Percentiles rank a stretch among this genome's conserved stretches.
Evolutionary conservation across 2,329 filamentous ascomycete genomes (phyloP).

Genomic region (Torrubiella hemipterigena): DNA sequence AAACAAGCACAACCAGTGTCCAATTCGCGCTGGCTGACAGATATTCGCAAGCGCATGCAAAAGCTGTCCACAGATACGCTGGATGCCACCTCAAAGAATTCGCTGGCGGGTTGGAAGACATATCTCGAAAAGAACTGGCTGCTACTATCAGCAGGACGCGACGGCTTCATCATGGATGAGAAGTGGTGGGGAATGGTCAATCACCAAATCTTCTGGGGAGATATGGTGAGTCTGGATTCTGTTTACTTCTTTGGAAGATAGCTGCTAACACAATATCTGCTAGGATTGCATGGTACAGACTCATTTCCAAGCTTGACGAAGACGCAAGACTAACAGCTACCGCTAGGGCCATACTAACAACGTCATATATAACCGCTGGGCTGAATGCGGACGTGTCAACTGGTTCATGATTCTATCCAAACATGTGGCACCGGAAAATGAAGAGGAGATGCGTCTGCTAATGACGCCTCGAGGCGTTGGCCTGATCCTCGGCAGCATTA

Average conservation of each 20-base stretch:
- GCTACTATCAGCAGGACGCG: constrained; percentile 57
- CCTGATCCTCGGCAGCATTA: constrained; percentile 69
- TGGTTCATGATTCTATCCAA: constrained; percentile 62
- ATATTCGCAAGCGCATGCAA: constrained; percentile 13
- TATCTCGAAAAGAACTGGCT: constrained; percentile 46
- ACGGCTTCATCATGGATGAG: constrained; percentile 57
- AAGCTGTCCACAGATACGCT: constrained; percentile 3
- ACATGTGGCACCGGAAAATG: constrained; percentile 47
- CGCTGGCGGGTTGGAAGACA: constrained; percentile 8
- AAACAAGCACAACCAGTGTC: constrained; percentile 3
- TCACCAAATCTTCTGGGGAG: constrained; percentile 68
- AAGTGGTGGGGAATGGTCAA: constrained; percentile 49
- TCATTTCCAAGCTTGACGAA: neutral
- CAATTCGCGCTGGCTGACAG: constrained; percentile 15
- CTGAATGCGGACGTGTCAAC: constrained; percentile 69
- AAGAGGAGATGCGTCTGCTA: constrained; percentile 54
- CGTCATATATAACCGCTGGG: constrained; percentile 70
- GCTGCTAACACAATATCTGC: neutral
- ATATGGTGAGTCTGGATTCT: constrained; percentile 52
- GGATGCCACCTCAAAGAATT: neutral
- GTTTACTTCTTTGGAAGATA: neutral
- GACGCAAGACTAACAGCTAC: neutral
- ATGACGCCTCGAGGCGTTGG: constrained; percentile 56
- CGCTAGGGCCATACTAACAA: constrained; percentile 64
- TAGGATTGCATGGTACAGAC: constrained; percentile 40